Percentiles rank a stretch among this genome's conserved stretches.
phyloP scores from a whole-genome alignment of 106 monocot species.

The Allium fistulosum region DNA sequence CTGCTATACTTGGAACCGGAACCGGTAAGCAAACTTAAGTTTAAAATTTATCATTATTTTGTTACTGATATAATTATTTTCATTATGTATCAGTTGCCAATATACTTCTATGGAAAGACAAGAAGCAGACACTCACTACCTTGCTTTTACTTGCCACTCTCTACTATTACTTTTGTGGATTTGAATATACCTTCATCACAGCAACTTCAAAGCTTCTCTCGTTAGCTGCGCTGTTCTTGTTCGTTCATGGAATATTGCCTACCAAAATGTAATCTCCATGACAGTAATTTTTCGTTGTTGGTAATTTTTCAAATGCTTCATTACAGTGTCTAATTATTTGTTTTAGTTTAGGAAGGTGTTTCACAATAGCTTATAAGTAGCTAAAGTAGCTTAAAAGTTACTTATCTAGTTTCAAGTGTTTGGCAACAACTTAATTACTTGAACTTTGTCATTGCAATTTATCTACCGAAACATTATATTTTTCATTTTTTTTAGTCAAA shows the following conservation, averaged over 20 bases:
- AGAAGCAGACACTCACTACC: constrained; percentile 48
- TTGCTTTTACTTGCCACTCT: constrained; percentile 49
- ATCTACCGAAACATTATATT: no score
- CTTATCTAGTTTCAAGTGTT: no score
- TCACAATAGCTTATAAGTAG: no score
- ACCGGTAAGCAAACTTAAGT: constrained; percentile 31
- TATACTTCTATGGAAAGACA: constrained; percentile 81
- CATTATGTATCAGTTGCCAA: constrained; percentile 63
- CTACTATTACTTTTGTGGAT: constrained; percentile 70
- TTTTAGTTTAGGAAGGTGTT: no score
- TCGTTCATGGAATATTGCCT: constrained; percentile 69
- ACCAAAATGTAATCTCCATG: constrained; percentile 43
- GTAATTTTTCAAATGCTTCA: no score
- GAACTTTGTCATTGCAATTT: no score
- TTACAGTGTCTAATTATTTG: no score
- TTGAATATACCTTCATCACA: constrained; percentile 64
- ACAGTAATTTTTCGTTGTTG: no score
- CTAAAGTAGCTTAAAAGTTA: no score
- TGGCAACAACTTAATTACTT: no score
- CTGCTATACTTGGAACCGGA: constrained; percentile 57
- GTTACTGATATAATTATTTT: background rate
- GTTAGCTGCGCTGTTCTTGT: constrained; percentile 58
- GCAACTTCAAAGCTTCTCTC: constrained; percentile 74
- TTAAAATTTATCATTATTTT: no score
- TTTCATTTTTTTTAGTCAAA: no score